phyloP scores from a whole-genome alignment of 352 stramenopile genomes.

The Pilasporangium apinafurcum region DNA sequence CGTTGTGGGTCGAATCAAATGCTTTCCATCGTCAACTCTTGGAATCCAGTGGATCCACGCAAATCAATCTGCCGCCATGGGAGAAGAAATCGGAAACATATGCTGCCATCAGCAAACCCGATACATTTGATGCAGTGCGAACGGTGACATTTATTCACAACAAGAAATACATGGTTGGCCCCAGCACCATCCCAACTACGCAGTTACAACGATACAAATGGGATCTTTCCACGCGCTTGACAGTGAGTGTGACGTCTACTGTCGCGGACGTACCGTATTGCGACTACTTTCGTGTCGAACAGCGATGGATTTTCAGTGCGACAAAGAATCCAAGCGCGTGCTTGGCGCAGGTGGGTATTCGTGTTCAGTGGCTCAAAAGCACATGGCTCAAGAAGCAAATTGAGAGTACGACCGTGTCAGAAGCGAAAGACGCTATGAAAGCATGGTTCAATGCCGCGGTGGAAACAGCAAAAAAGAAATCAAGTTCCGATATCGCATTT shows the following conservation, averaged over 20 bases:
- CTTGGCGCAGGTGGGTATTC: slow-evolving; percentile 56
- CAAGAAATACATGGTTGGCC: slow-evolving; percentile 87
- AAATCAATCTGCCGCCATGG: slow-evolving; percentile 51
- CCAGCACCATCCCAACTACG: slow-evolving; percentile 65
- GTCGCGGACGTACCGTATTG: slow-evolving; percentile 80
- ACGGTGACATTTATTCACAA: slow-evolving; percentile 68
- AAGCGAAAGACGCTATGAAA: slow-evolving; percentile 55
- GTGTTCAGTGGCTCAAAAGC: slow-evolving; percentile 73
- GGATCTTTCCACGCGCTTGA: slow-evolving; percentile 27
- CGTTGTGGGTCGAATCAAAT: slow-evolving; percentile 56
- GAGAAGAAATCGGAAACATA: slow-evolving; percentile 30
- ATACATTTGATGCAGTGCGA: slow-evolving; percentile 58
- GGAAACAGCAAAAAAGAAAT: slow-evolving; percentile 8
- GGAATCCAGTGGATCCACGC: slow-evolving; percentile 41
- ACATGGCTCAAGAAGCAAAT: slow-evolving; percentile 89
- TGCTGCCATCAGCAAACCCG: slow-evolving; percentile 42
- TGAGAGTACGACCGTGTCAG: slow-evolving; percentile 66
- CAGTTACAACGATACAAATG: slow-evolving; percentile 70
- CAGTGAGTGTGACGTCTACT: slow-evolving; percentile 65
- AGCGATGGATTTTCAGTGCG: slow-evolving; percentile 77
- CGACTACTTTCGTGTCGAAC: slow-evolving; percentile 85
- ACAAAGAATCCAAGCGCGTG: slow-evolving; percentile 29
- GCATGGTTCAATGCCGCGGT: slow-evolving; percentile 43
- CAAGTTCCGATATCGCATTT: too few relatives aligned
- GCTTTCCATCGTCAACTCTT: slow-evolving; percentile 43